Evolutionary conservation across 495 filamentous ascomycete species (phyloP).

Genomic region (Hypoxylon fragiforme): DNA sequence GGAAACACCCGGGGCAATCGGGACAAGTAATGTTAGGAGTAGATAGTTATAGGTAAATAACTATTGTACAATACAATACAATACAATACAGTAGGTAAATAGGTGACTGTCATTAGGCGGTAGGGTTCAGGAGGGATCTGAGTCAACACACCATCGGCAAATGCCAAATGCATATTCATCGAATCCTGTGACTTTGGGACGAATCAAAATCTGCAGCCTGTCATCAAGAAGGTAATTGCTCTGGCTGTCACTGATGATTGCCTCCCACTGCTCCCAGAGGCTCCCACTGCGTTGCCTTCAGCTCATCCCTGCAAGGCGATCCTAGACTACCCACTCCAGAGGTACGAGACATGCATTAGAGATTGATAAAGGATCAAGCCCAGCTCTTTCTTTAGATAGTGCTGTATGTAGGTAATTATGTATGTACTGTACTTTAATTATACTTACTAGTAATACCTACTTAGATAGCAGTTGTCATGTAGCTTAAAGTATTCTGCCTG

Average conservation of each 20-base stretch:
- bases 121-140: conserved; percentile 31
- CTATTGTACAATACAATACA: too few species aligned
- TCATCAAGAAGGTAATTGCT: neutral
- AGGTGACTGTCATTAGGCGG: too few species aligned
- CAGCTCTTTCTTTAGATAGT: conserved; percentile 1
- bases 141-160: conserved; percentile 38
- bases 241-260: conserved; percentile 16
- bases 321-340: conserved; percentile 1
- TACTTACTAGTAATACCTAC: too few species aligned
- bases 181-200: conserved; percentile 20
- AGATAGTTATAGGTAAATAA: too few species aligned
- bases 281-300: conserved; percentile 16
- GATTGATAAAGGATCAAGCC: conserved; percentile 23
- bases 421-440: too few species aligned
- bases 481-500: too few species aligned
- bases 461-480: too few species aligned
- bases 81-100: too few species aligned
- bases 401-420: neutral
- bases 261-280: conserved; percentile 4
- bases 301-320: conserved; percentile 11
- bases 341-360: conserved; percentile 27
- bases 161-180: conserved; percentile 33
- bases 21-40: too few species aligned
- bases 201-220: conserved; percentile 11
- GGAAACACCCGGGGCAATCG: too few species aligned